Evolutionary conservation across 2,329 filamentous ascomycete species (phyloP).

Genomic region (Cladosporium sp.): DNA sequence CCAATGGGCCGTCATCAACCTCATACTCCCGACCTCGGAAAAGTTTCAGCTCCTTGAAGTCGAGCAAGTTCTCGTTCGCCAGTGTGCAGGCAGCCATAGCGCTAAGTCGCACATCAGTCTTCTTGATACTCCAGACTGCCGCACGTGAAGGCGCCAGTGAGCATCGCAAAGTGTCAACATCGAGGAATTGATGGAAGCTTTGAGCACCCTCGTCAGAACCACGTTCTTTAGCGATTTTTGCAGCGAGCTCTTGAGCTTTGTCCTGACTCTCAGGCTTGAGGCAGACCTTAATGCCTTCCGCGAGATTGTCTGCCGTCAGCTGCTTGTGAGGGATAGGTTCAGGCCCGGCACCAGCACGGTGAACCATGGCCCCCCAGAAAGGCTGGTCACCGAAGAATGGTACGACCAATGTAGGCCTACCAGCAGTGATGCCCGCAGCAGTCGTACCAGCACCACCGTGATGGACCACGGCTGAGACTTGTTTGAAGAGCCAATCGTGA

Average conservation of each 20-base stretch:
- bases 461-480: constrained; percentile 57
- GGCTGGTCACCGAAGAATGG: constrained; percentile 61
- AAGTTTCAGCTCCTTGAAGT: constrained; percentile 72
- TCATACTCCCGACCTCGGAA: constrained; percentile 67
- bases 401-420: constrained; percentile 54
- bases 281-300: constrained; percentile 48
- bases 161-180: constrained; percentile 68
- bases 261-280: constrained; percentile 41
- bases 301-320: constrained; percentile 47
- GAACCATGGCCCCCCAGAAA: constrained; percentile 57
- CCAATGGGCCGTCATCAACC: constrained; percentile 74
- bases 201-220: constrained; percentile 45
- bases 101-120: constrained; percentile 67
- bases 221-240: constrained; percentile 45
- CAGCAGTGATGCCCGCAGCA: constrained; percentile 54
- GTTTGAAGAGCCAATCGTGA: constrained; percentile 60
- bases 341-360: constrained; percentile 51
- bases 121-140: constrained; percentile 73
- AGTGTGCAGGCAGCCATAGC: constrained; percentile 71
- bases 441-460: constrained; percentile 63
- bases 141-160: constrained; percentile 65
- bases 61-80: constrained; percentile 62
- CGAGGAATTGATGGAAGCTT: constrained; percentile 53
- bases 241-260: constrained; percentile 42
- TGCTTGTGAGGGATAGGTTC: constrained; percentile 49